Base-by-base conservation (phyloP, 768 basidiomycete species). In the Pulveroboletus sp. region DNA sequence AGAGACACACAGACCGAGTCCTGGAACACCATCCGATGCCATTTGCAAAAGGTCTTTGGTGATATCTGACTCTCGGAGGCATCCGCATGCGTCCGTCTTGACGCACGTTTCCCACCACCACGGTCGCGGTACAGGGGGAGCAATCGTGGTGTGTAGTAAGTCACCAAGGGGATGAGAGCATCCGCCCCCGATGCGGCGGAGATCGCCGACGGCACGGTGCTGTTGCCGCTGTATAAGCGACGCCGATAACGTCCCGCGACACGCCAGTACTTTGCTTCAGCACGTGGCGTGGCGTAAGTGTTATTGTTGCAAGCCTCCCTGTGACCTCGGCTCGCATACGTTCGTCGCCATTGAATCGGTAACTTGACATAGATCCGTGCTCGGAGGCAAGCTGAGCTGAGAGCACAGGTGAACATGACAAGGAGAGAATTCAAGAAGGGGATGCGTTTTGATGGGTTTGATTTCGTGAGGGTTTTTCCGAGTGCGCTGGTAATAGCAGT, bases 11-110 rank as follows among this genome's bases (percentile, higher is more conserved):
- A 58, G 47, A 77, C 76, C 56, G 70, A 53, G 16, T 68, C 63
- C 17, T 56, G 68, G 43, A 71, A 75, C 20, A 75, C 73, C 70
- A 77, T 73, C 11, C 69, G 61, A 45, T 77, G 74, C 76, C 75
- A 77, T 54, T 76, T 77, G 49, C 71, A 74, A 51, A 72, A 71
- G 10, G 59, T 60, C 36, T 52, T 64, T 10, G 69, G 59, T 2
- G 73, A 64, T 29, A 76, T 51, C 22, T 60, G 48, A 36, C 64
- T 61, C 34, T 62, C 67, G 14, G 20, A 54, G 5, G 50, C 54
- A 16, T 63, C 62, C 17, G 49, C 43, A 19, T 61, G 56, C 11
- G 9, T 11, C 4, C 41, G 42, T n/a, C 41, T 43, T 11, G 39
- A 42, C 29, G 27, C 13, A n/a, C 37, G 47, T 30, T 36, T 49